phyloP scores from a whole-genome alignment of 352 stramenopile genomes.

The Globisporangium okanoganense region DNA sequence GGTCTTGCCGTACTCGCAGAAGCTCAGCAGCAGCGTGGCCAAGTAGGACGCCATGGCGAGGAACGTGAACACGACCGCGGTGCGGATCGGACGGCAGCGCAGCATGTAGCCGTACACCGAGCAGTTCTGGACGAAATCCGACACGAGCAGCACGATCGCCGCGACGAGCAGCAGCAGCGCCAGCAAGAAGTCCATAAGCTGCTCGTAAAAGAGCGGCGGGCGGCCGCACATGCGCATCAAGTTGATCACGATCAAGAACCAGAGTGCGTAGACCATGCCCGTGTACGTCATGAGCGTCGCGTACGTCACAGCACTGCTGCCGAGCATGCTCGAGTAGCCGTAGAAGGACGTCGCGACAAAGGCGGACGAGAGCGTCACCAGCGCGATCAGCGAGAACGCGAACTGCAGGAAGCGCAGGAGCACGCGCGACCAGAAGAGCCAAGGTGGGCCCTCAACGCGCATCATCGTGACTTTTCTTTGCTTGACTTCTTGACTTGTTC shows the following conservation, averaged over 20 bases:
- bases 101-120: conserved; percentile 68
- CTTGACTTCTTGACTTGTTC: too few relatives aligned
- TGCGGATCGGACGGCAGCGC: conserved; percentile 45
- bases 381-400: conserved; percentile 42
- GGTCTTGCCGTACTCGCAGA: conserved; percentile 31
- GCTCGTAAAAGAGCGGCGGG: conserved; percentile 39
- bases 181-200: conserved; percentile 50
- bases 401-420: conserved; percentile 68
- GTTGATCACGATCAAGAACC: conserved; percentile 45
- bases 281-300: conserved; percentile 62
- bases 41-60: conserved; percentile 52
- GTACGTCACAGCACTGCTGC: conserved; percentile 53
- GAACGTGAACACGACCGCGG: conserved; percentile 64
- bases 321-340: conserved; percentile 68
- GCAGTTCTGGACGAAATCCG: conserved; percentile 64
- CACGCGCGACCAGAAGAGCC: conserved; percentile 24
- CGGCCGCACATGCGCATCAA: conserved; percentile 33
- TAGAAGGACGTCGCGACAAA: conserved; percentile 67
- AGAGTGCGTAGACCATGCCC: conserved; percentile 57
- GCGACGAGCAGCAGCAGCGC: conserved; percentile 54
- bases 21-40: conserved; percentile 42
- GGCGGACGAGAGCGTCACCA: conserved; percentile 50
- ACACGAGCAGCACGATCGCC: conserved; percentile 62
- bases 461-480: not conserved
- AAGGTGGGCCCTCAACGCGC: not conserved